Evolutionary conservation across 2,329 filamentous ascomycete genomes (phyloP).

Genomic region (Stachybotrys elegans): DNA sequence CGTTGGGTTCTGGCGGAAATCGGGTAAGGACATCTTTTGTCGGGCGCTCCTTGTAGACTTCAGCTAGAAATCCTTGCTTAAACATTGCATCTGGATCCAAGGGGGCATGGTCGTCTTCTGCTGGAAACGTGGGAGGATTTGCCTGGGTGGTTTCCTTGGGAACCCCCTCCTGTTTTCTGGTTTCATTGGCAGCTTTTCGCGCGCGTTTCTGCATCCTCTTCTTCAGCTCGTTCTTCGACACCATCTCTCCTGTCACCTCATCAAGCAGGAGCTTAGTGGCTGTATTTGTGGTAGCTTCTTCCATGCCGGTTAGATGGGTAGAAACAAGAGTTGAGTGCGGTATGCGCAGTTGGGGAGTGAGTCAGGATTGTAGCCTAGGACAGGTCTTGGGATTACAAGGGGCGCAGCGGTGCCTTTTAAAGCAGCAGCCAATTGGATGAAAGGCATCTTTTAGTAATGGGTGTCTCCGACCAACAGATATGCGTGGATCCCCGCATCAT

Average conservation of each 20-base stretch:
- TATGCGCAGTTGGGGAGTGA: too few species aligned
- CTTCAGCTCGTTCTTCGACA: conserved; percentile 59
- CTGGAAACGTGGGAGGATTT: too few species aligned
- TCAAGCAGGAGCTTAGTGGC: conserved; percentile 53
- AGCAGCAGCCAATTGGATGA: too few species aligned
- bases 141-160: neutral
- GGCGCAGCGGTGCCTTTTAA: too few species aligned
- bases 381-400: too few species aligned
- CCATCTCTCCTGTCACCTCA: conserved; percentile 61
- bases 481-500: too few species aligned
- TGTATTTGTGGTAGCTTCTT: neutral
- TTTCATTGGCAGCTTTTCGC: conserved; percentile 44
- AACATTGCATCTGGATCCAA: conserved; percentile 69
- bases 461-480: too few species aligned
- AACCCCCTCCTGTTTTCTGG: neutral
- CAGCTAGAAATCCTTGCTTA: conserved; percentile 70
- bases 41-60: conserved; percentile 66
- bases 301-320: neutral
- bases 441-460: too few species aligned
- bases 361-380: too few species aligned
- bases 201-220: conserved; percentile 54
- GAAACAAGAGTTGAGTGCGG: too few species aligned
- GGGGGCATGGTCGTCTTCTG: too few species aligned
- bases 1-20: conserved; percentile 86
- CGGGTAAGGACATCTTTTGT: conserved; percentile 60